These are phyloP conservation scores for Lasiodiplodia sp. DNA, from an alignment of 2,329 filamentous ascomycete genomes.

Conservation along the genomic window DNA sequence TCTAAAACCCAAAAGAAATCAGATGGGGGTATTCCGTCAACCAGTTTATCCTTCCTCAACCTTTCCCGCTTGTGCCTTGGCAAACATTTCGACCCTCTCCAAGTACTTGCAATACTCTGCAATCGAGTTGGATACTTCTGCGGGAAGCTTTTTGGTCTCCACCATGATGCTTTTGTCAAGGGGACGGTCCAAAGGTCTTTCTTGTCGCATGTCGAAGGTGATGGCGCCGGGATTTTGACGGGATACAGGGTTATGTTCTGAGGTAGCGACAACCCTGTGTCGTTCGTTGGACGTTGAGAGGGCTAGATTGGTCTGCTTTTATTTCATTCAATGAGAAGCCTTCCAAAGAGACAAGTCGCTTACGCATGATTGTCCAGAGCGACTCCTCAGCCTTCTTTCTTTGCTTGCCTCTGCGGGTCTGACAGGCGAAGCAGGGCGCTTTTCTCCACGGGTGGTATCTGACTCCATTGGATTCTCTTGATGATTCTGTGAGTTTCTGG, in stretches of 20 bases:
- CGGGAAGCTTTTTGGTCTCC: background rate
- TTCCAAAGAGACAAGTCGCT: background rate
- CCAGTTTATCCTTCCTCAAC: background rate
- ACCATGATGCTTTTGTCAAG: background rate
- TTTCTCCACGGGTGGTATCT: background rate
- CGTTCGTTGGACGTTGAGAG: background rate
- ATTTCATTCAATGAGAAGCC: background rate
- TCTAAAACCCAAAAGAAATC: background rate
- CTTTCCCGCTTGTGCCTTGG: background rate
- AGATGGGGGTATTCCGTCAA: background rate
- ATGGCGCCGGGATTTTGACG: background rate
- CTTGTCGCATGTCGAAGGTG: background rate
- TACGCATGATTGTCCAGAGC: background rate
- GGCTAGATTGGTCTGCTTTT: background rate
- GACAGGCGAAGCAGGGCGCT: background rate
- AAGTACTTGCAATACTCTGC: constrained; percentile 4
- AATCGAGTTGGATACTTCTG: background rate
- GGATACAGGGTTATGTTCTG: background rate
- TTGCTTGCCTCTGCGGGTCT: background rate
- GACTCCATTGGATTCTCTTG: background rate
- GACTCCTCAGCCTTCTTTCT: background rate
- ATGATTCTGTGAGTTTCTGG: background rate
- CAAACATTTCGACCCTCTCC: background rate
- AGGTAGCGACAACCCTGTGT: background rate
- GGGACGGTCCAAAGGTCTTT: too few species aligned